These are phyloP conservation scores for Camellia lanceoleosa DNA, from an alignment of 148 eudicot species.

Conservation along the genomic window DNA sequence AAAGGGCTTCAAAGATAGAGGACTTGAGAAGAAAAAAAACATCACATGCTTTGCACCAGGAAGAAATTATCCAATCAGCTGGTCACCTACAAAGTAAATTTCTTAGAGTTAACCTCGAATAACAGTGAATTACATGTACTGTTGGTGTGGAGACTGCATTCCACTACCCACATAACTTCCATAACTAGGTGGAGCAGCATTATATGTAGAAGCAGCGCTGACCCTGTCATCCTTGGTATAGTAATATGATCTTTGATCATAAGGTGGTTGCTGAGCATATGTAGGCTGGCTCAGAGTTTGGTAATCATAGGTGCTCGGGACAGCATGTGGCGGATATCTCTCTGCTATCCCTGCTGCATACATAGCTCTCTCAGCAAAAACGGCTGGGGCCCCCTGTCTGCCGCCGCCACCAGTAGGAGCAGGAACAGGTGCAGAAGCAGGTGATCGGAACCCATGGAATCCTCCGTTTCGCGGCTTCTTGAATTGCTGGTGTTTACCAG, in stretches of 20 bases:
- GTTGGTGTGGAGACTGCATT: conserved; percentile 29
- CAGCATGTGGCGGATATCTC: conserved; percentile 29
- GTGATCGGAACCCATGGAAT: conserved; percentile 12
- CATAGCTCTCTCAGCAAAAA: conserved; percentile 14
- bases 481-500: conserved; percentile 26
- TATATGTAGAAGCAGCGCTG: conserved; percentile 13
- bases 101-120: not conserved
- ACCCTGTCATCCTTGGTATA: conserved; percentile 33
- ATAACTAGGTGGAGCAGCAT: conserved; percentile 29
- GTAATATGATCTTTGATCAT: conserved; percentile 36
- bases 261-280: conserved; percentile 33
- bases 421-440: conserved; percentile 19
- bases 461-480: conserved; percentile 42
- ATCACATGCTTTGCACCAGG: not conserved
- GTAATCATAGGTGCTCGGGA: conserved; percentile 26
- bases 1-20: not conserved
- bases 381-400: conserved; percentile 24
- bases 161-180: conserved; percentile 24
- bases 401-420: conserved; percentile 9
- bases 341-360: conserved; percentile 20
- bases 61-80: not conserved
- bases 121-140: conserved; percentile 23
- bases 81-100: conserved; percentile 1
- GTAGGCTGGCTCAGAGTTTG: conserved; percentile 30
- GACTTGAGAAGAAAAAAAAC: not conserved